Evolutionary conservation across 2,329 filamentous ascomycete species (phyloP).

Genomic region (Aspergillus chevalieri): DNA sequence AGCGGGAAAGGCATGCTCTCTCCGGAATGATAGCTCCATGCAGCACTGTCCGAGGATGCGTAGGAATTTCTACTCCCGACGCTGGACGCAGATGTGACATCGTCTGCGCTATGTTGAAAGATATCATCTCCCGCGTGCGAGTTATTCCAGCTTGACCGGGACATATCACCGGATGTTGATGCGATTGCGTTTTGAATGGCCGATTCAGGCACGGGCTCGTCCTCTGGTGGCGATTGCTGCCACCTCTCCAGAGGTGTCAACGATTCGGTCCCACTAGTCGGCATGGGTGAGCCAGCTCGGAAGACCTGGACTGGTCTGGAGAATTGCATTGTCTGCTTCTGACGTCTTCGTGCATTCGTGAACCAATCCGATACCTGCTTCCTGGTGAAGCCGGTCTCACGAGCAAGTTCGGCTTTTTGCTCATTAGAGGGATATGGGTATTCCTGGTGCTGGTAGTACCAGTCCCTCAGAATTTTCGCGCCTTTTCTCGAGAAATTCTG

Average conservation of each 20-base stretch:
- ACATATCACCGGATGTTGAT: neutral
- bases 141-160: neutral
- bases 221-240: slow-evolving; percentile 41
- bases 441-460: slow-evolving; percentile 43
- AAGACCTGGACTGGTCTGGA: slow-evolving; percentile 24
- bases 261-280: slow-evolving; percentile 25
- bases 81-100: slow-evolving; percentile 21
- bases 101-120: neutral
- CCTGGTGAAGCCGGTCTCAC: slow-evolving; percentile 42
- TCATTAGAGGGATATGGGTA: slow-evolving; percentile 46
- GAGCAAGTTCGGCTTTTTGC: slow-evolving; percentile 37
- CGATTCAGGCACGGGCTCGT: slow-evolving; percentile 38
- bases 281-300: slow-evolving; percentile 42
- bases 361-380: slow-evolving; percentile 48
- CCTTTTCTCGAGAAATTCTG: slow-evolving; percentile 43
- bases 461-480: slow-evolving; percentile 40
- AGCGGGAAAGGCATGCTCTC: slow-evolving; percentile 14
- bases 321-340: slow-evolving; percentile 30
- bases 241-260: slow-evolving; percentile 46
- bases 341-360: slow-evolving; percentile 46
- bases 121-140: neutral
- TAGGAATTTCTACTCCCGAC: slow-evolving; percentile 24
- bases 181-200: slow-evolving; percentile 35
- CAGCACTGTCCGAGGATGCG: slow-evolving; percentile 25
- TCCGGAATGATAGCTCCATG: slow-evolving; percentile 28